phyloP scores from a whole-genome alignment of 2,329 filamentous ascomycete species.

The Penicillium sp. region DNA sequence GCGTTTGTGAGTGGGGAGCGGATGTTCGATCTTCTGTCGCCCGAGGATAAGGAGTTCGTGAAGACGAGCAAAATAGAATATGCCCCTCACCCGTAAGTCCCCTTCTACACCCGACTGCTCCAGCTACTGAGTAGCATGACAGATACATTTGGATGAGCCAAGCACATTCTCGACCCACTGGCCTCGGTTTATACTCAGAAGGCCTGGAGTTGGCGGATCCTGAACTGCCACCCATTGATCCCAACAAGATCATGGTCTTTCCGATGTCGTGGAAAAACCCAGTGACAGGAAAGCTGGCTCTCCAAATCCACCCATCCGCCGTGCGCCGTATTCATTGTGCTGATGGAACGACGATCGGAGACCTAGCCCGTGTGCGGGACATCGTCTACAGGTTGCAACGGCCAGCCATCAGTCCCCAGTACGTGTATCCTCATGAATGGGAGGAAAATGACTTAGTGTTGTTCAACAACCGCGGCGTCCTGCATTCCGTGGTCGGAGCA shows the following conservation, averaged over 20 bases:
- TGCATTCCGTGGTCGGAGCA: conserved; percentile 72
- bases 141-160: conserved; percentile 70
- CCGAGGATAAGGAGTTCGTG: conserved; percentile 64
- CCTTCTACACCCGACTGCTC: background rate
- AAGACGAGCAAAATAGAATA: conserved; percentile 68
- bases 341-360: conserved; percentile 65
- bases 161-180: conserved; percentile 63
- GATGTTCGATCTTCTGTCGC: conserved; percentile 65
- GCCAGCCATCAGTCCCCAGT: conserved; percentile 64
- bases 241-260: conserved; percentile 64
- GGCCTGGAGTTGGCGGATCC: conserved; percentile 57
- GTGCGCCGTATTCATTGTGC: conserved; percentile 64
- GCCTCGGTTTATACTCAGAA: conserved; percentile 68
- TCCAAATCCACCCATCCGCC: conserved; percentile 72
- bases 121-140: background rate
- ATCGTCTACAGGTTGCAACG: conserved; percentile 69
- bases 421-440: conserved; percentile 74
- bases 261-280: conserved; percentile 78
- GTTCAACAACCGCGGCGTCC: conserved; percentile 72
- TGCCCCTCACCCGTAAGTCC: conserved; percentile 63
- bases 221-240: conserved; percentile 63
- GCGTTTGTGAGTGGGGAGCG: conserved; percentile 69
- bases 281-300: conserved; percentile 62
- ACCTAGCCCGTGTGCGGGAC: conserved; percentile 62
- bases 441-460: conserved; percentile 70